A percentile compares a stretch with the other conserved stretches of the same genome.
phyloP scores from a whole-genome alignment of 1,284 basidiomycete genomes.

The Papiliotrema laurentii region DNA sequence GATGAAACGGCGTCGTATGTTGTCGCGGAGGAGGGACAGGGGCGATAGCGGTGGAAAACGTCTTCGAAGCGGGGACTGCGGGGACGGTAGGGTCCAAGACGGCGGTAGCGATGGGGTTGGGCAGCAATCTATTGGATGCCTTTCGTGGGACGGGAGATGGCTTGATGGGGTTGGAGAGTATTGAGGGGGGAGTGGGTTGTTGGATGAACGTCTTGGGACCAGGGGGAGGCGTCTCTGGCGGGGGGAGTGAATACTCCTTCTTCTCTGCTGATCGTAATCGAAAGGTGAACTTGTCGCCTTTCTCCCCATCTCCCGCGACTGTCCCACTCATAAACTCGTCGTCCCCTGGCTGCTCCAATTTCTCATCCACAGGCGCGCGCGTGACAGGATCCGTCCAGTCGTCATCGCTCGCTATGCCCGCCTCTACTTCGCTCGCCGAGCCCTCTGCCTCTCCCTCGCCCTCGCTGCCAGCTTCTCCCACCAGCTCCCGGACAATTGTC shows the following conservation, averaged over 20 bases:
- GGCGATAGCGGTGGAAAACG: background rate
- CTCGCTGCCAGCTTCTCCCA: constrained; percentile 6
- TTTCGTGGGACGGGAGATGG: constrained; percentile 7
- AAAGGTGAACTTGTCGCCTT: constrained; percentile 27
- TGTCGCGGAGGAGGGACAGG: constrained; percentile 49
- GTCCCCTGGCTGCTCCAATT: constrained; percentile 14
- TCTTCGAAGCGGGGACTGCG: constrained; percentile 14
- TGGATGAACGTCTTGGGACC: constrained; percentile 5
- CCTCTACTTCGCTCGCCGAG: constrained; percentile 13
- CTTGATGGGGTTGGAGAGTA: constrained; percentile 27
- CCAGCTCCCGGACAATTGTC: constrained; percentile 1
- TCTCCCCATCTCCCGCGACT: constrained; percentile 14
- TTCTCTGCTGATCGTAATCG: constrained; percentile 30
- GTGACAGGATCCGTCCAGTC: constrained; percentile 45
- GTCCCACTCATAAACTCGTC: constrained; percentile 20
- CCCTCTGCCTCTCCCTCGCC: constrained; percentile 12
- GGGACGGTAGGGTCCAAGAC: constrained; percentile 46
- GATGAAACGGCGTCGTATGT: constrained; percentile 62
- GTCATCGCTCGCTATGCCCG: constrained; percentile 13
- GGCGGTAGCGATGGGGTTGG: constrained; percentile 40
- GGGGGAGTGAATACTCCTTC: constrained; percentile 7
- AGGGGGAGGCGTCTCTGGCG: constrained; percentile 3
- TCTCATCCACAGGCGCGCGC: constrained; percentile 24
- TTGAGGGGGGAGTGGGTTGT: constrained; percentile 13
- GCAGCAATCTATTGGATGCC: constrained; percentile 25